Percentiles rank a stretch among this genome's conserved stretches.
These are phyloP conservation scores for Aspergillus baeticus DNA, from an alignment of 495 filamentous ascomycete genomes.

Conservation along the genomic window DNA sequence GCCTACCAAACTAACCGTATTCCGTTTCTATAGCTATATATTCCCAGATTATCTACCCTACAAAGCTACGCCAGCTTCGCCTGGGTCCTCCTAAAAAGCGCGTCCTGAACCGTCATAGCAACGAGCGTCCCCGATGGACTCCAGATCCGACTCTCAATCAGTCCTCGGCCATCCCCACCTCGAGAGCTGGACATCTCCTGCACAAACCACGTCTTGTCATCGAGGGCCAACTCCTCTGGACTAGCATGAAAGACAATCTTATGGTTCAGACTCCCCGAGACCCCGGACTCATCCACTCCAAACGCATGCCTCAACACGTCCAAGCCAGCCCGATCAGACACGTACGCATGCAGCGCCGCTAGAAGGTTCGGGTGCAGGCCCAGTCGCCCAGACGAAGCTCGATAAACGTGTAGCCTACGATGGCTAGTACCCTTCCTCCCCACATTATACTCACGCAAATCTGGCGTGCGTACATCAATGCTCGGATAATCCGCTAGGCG, in stretches of 20 bases:
- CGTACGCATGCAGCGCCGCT: background rate
- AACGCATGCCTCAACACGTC: constrained; percentile 1
- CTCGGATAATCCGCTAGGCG: background rate
- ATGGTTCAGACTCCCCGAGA: constrained; percentile 7
- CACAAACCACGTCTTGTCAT: constrained; percentile 4
- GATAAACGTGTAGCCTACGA: background rate
- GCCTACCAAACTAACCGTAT: too few relatives aligned
- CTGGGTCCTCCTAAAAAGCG: background rate
- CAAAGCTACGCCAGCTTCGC: background rate
- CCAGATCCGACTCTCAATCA: constrained; percentile 9
- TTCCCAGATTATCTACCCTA: too few relatives aligned
- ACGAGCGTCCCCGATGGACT: constrained; percentile 2
- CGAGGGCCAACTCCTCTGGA: constrained; percentile 2
- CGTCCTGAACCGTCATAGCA: constrained; percentile 4
- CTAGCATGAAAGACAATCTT: constrained; percentile 6
- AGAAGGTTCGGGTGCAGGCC: background rate
- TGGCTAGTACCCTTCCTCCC: background rate
- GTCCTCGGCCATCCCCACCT: background rate
- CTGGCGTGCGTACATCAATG: constrained; percentile 1
- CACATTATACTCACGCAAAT: background rate
- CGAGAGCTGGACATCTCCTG: constrained; percentile 5
- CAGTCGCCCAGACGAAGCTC: background rate
- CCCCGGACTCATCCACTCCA: background rate
- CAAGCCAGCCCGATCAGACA: constrained; percentile 2
- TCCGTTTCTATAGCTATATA: too few relatives aligned